Percentiles rank a stretch among this genome's conserved stretches.
Conservation (phyloP, 495 filamentous ascomycete species). For the Podospora pseudopauciseta region DNA sequence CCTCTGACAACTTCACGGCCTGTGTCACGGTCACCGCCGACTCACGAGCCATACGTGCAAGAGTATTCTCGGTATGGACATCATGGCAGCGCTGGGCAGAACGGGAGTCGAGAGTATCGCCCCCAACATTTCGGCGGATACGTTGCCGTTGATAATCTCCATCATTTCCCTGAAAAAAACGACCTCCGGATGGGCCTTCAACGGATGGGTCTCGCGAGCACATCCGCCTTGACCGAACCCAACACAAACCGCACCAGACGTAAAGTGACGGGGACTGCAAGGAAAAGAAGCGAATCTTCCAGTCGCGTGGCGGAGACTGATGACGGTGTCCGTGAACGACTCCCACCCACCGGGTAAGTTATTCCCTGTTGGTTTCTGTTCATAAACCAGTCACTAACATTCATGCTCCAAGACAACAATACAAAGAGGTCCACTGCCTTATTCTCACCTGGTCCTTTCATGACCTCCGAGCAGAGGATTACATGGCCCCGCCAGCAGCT, state of each 20-base stretch:
- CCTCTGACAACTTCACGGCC: conserved; percentile 6
- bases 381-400: conserved; percentile 5
- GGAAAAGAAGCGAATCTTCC: conserved; percentile 5
- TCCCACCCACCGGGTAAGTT: conserved; percentile 15
- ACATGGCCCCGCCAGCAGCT: conserved; percentile 23
- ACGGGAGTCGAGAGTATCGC: not conserved
- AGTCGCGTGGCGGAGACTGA: conserved; percentile 10
- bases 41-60: not conserved
- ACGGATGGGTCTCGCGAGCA: conserved; percentile 3
- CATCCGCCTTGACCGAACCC: not conserved
- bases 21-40: not conserved
- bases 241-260: not conserved
- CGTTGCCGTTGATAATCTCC: not conserved
- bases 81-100: not conserved
- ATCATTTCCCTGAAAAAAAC: conserved; percentile 5
- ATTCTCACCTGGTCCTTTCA: conserved; percentile 36
- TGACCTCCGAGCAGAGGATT: conserved; percentile 27
- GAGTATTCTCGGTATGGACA: not conserved
- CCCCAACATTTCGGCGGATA: not conserved
- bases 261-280: not conserved
- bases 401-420: conserved; percentile 15
- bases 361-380: not conserved
- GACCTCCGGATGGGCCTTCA: conserved; percentile 10
- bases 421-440: conserved; percentile 29
- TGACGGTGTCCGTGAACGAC: not conserved